These are phyloP conservation scores for Arabis hirsuta DNA, from an alignment of 345 rosid species.

Conservation along the genomic window DNA sequence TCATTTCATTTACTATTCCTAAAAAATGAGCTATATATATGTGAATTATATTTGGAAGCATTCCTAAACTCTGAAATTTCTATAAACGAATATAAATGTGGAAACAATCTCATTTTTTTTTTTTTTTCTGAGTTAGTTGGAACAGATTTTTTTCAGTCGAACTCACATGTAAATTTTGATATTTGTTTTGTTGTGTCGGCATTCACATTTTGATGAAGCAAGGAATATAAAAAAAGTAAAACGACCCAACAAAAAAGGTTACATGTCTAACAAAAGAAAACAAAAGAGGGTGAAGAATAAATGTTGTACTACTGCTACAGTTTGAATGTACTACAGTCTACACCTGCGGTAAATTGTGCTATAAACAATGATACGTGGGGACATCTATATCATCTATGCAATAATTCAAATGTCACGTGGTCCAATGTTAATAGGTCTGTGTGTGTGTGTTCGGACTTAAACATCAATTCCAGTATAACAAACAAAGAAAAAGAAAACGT, in stretches of 20 bases:
- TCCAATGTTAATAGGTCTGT: slow-evolving; percentile 7
- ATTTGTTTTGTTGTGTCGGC: background rate
- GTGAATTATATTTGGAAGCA: slow-evolving; percentile 3
- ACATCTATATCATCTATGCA: slow-evolving; percentile 10
- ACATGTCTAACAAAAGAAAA: slow-evolving; percentile 11
- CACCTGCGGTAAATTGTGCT: slow-evolving; percentile 7
- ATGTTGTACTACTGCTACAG: slow-evolving; percentile 24
- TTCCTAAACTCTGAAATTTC: background rate
- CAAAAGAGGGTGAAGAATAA: slow-evolving; percentile 17
- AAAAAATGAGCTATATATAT: background rate
- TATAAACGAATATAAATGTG: background rate
- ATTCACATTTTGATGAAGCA: slow-evolving; percentile 1
- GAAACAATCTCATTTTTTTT: background rate
- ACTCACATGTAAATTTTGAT: background rate
- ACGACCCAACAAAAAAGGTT: slow-evolving; percentile 19
- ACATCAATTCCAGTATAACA: background rate
- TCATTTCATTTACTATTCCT: background rate
- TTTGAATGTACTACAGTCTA: slow-evolving; percentile 35
- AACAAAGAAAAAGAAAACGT: background rate
- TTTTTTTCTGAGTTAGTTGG: no score
- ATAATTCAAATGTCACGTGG: slow-evolving; percentile 28
- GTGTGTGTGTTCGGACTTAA: background rate
- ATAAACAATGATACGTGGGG: slow-evolving; percentile 25
- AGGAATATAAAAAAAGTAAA: slow-evolving; percentile 18
- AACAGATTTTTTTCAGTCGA: background rate